Percentiles rank a stretch among this genome's conserved stretches.
These are phyloP conservation scores for Microbotryomycetes sp. DNA, from an alignment of 1,284 basidiomycete genomes.

Conservation along the genomic window DNA sequence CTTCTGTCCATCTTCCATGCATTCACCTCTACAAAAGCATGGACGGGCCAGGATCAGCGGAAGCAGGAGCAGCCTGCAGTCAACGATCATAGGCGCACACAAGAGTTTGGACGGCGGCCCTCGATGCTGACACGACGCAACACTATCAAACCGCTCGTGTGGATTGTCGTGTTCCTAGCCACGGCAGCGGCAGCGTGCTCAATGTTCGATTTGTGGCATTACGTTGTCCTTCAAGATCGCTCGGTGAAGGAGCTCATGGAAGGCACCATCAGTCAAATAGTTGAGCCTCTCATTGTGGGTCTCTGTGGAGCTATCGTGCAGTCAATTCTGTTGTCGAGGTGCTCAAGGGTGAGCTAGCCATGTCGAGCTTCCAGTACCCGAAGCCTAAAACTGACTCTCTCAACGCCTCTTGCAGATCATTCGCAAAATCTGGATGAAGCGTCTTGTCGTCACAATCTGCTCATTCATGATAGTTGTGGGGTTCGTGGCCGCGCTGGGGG, in stretches of 20 bases:
- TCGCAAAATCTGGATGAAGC: background rate
- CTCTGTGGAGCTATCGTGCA: background rate
- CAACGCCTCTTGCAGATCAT: background rate
- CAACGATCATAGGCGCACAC: too few relatives aligned
- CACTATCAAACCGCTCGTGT: background rate
- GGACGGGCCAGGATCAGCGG: background rate
- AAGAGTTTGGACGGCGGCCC: background rate
- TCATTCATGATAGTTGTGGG: background rate
- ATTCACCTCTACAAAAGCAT: too few relatives aligned
- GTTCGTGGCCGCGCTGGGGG: background rate
- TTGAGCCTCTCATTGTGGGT: background rate
- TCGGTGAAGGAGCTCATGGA: background rate
- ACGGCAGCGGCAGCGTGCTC: background rate
- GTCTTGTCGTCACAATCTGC: background rate
- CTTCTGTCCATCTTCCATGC: background rate
- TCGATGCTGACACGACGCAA: background rate
- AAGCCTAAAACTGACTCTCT: background rate
- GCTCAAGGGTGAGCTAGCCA: background rate
- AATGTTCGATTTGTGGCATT: background rate
- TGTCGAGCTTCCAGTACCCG: too few relatives aligned
- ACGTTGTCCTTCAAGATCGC: background rate
- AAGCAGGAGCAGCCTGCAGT: too few relatives aligned
- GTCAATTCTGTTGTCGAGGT: background rate
- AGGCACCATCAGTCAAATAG: background rate
- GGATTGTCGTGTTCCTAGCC: background rate